These are phyloP conservation scores for Mycena maculata DNA, from an alignment of 768 basidiomycete species.

Conservation along the genomic window DNA sequence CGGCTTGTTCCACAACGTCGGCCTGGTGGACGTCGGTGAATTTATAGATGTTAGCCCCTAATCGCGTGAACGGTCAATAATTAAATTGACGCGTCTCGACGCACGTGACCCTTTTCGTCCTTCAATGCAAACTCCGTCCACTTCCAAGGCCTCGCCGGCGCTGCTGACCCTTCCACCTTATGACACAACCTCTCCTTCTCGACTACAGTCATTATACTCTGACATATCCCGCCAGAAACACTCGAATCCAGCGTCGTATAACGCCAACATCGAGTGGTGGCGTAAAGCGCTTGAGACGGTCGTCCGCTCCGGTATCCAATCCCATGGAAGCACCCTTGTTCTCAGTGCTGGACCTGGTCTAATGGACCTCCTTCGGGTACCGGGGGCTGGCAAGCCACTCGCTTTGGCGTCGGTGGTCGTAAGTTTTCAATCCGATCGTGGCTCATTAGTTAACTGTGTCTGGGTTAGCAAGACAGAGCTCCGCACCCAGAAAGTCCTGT, in stretches of 20 bases:
- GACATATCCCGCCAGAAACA: slow-evolving; percentile 87
- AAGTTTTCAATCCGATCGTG: slow-evolving; percentile 48
- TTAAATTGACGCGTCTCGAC: not conserved
- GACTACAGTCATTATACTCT: slow-evolving; percentile 86
- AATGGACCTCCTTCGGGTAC: slow-evolving; percentile 69
- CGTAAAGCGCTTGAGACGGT: slow-evolving; percentile 70
- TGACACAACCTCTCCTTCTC: slow-evolving; percentile 58
- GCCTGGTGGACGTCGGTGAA: slow-evolving; percentile 15
- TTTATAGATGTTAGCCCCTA: slow-evolving; percentile 2
- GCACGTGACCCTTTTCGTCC: slow-evolving; percentile 20
- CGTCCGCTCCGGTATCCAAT: slow-evolving; percentile 69
- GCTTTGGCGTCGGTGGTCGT: slow-evolving; percentile 80
- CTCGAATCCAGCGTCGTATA: slow-evolving; percentile 86
- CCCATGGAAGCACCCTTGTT: slow-evolving; percentile 63
- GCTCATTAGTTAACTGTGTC: slow-evolving; percentile 40
- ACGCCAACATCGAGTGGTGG: slow-evolving; percentile 92
- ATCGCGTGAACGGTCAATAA: slow-evolving; percentile 27
- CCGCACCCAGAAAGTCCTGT: slow-evolving; percentile 53
- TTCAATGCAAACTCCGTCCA: slow-evolving; percentile 28
- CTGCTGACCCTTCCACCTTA: slow-evolving; percentile 57
- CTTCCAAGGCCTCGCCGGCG: slow-evolving; percentile 28
- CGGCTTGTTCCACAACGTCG: slow-evolving; percentile 21
- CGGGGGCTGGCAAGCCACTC: slow-evolving; percentile 81
- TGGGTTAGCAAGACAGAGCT: slow-evolving; percentile 79
- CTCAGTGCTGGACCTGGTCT: slow-evolving; percentile 66